Conservation (phyloP, 345 rosid species). For the Anacardium occidentale region DNA sequence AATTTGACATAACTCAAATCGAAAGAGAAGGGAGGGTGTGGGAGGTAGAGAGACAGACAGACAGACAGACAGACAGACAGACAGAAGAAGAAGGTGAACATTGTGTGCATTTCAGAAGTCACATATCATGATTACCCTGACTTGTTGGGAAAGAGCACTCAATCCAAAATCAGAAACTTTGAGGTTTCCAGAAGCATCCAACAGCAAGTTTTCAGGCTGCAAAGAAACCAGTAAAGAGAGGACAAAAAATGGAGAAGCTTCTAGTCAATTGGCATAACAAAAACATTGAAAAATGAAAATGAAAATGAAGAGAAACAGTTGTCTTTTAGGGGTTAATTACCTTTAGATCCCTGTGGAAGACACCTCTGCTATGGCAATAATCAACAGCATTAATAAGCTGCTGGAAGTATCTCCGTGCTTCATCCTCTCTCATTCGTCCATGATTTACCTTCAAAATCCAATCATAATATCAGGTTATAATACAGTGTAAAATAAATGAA, state of each 20-base stretch:
- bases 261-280: background rate
- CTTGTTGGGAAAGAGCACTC: slow-evolving; percentile 95
- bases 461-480: background rate
- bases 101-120: background rate
- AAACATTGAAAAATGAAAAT: background rate
- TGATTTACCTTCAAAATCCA: slow-evolving; percentile 66
- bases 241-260: slow-evolving; percentile 7
- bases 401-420: slow-evolving; percentile 90
- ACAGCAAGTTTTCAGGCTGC: slow-evolving; percentile 89
- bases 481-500: background rate
- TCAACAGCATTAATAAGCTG: slow-evolving; percentile 94
- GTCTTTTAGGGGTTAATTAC: slow-evolving; percentile 31
- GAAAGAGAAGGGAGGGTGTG: too few species aligned
- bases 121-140: slow-evolving; percentile 59
- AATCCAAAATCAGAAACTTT: slow-evolving; percentile 97
- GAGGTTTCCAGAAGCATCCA: slow-evolving; percentile 85
- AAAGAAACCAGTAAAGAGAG: slow-evolving; percentile 25
- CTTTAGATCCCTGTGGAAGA: slow-evolving; percentile 96
- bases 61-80: background rate
- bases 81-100: background rate
- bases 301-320: background rate
- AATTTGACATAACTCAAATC: background rate
- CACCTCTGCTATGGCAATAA: slow-evolving; percentile 98
- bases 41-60: background rate
- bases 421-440: slow-evolving; percentile 89